Evolutionary conservation across 345 rosid genomes (phyloP), one percentile per base, ranked within the genome.

Genomic region (Erodium maritimum): DNA sequence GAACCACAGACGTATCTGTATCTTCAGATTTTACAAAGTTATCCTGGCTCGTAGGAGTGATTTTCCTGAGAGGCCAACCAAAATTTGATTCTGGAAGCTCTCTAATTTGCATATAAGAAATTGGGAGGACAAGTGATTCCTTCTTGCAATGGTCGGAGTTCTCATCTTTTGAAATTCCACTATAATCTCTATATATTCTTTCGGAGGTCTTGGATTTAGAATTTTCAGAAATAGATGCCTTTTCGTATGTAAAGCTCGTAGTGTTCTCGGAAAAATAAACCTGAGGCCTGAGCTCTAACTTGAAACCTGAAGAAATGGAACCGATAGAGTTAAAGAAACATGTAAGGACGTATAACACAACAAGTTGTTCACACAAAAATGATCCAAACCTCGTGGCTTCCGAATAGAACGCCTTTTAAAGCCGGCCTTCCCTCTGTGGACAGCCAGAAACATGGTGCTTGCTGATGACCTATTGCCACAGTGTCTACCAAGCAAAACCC

Each of bases 1-100:
- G 88, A 56, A 78, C 96, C 55, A 79, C 83, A 1, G 91, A 81
- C 22, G 34, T 74, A n/a, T 64, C 64, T 62, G 70, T 70, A 23
- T 46, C 64, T 21, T 60, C 54, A 16, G 21, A 60, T 46, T 20
- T 63, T 21, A 59, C 57, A 14, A 52, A 59, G 37, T 42, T 56
- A 19, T 64, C 65, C 19, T 10, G 56, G 57, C 3, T 50, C 21
- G 37, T 17, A 63, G 33, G 12, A 19, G 19, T 29, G 46, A 33
- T 65, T 61, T 64, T 63, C 17, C 21, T 55, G 57, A 69, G 65
- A 8, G 81, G 84, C 81, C 84, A 80, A 10, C 84, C 81, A 24
- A 65, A 72, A 50, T n/a, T 34, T 19, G 70, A 51, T 60, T 72
- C 72, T 16, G 77, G 70, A 19, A 66, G 68, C 62, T 73, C 71